Evolutionary conservation across 352 stramenopile genomes (phyloP).

Genomic region (Pythium volutum): DNA sequence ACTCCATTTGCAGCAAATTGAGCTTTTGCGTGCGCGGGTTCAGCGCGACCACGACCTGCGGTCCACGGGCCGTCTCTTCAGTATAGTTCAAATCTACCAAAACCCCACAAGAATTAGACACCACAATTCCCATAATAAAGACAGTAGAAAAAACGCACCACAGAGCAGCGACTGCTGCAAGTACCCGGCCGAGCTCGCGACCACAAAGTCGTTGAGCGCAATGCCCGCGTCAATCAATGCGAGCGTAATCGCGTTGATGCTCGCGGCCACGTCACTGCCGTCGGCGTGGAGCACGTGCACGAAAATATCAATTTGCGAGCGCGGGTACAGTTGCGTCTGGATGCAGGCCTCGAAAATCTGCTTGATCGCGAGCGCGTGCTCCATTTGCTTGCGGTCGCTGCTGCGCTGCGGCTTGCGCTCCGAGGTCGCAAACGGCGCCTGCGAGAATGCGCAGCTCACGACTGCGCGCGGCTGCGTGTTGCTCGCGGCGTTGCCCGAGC

Average conservation of each 20-base stretch:
- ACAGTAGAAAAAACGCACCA: slow-evolving; percentile 34
- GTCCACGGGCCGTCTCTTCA: slow-evolving; percentile 84
- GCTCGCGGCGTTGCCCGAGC: slow-evolving; percentile 56
- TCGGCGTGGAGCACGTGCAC: slow-evolving; percentile 91
- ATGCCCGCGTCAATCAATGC: slow-evolving; percentile 91
- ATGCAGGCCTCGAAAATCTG: slow-evolving; percentile 91
- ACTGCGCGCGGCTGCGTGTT: slow-evolving; percentile 68
- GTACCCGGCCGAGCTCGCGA: slow-evolving; percentile 86
- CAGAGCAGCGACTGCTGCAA: slow-evolving; percentile 88
- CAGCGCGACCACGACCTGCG: slow-evolving; percentile 84
- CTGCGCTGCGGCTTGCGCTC: slow-evolving; percentile 78
- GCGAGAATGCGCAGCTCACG: slow-evolving; percentile 85
- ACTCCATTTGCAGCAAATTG: slow-evolving; percentile 89
- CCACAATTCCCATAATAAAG: background rate
- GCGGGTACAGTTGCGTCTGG: slow-evolving; percentile 88
- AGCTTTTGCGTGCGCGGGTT: slow-evolving; percentile 88
- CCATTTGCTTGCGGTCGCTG: slow-evolving; percentile 85
- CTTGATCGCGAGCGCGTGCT: slow-evolving; percentile 87
- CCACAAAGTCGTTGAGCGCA: slow-evolving; percentile 90
- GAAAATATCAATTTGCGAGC: slow-evolving; percentile 92
- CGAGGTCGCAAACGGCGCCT: slow-evolving; percentile 84
- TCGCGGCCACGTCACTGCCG: slow-evolving; percentile 82
- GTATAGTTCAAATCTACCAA: slow-evolving; percentile 85
- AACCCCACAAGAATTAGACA: background rate
- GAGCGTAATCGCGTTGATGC: slow-evolving; percentile 89